phyloP scores from a whole-genome alignment of 1,284 basidiomycete species.

The Fistulina hepatica region DNA sequence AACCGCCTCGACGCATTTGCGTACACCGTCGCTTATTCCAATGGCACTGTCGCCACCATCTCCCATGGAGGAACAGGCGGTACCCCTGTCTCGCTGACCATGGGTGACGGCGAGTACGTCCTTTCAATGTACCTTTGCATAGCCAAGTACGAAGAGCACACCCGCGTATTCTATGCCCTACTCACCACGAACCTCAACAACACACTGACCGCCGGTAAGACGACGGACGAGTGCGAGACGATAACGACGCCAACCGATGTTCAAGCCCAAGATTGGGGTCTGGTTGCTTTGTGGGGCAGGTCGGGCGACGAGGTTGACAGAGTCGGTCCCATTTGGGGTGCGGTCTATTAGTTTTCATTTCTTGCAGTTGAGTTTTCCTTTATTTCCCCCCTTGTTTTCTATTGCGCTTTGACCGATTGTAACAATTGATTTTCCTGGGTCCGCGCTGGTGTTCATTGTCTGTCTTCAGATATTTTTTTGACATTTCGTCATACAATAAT shows the following conservation, averaged over 20 bases:
- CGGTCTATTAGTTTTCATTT: too few species aligned
- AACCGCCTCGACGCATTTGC: slow-evolving; percentile 25
- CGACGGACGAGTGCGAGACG: slow-evolving; percentile 22
- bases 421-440: too few species aligned
- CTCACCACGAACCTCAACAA: slow-evolving; percentile 24
- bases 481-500: too few species aligned
- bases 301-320: too few species aligned
- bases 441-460: too few species aligned
- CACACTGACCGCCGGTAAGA: slow-evolving; percentile 21
- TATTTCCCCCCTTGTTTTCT: too few species aligned
- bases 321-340: too few species aligned
- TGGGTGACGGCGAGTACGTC: slow-evolving; percentile 20
- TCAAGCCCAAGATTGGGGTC: too few species aligned
- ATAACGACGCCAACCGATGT: slow-evolving; percentile 22
- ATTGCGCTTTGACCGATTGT: too few species aligned
- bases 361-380: too few species aligned
- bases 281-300: too few species aligned
- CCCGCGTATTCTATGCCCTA: slow-evolving; percentile 25
- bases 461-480: too few species aligned
- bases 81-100: slow-evolving; percentile 19
- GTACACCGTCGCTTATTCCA: slow-evolving; percentile 18
- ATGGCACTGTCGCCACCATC: slow-evolving; percentile 16
- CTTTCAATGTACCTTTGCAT: slow-evolving; percentile 20
- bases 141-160: slow-evolving; percentile 19
- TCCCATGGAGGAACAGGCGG: slow-evolving; percentile 29